These are phyloP conservation scores for Pichia sp. DNA, from an alignment of 1,139 yeast genomes.

Conservation along the genomic window DNA sequence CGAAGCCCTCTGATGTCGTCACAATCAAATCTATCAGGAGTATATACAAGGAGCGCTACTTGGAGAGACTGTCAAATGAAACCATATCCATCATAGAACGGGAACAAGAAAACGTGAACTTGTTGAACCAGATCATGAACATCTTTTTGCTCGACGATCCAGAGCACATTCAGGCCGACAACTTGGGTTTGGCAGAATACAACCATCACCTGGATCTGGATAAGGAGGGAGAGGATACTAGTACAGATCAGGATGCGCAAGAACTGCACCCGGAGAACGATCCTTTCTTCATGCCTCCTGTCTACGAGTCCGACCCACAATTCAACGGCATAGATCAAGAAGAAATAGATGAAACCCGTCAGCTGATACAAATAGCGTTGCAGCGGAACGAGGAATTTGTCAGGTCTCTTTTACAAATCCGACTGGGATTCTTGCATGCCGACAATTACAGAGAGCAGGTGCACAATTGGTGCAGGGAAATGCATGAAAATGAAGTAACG, in stretches of 20 bases:
- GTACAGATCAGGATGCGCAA: constrained; percentile 2
- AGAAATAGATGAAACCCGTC: constrained; percentile 60
- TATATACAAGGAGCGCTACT: constrained; percentile 52
- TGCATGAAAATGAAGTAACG: constrained; percentile 54
- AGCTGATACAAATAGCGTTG: constrained; percentile 62
- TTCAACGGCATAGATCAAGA: constrained; percentile 44
- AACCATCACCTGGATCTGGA: constrained; percentile 51
- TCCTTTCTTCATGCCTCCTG: constrained; percentile 64
- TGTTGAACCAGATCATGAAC: constrained; percentile 66
- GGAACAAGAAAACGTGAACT: constrained; percentile 72
- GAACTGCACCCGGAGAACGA: constrained; percentile 33
- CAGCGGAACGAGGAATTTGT: constrained; percentile 91
- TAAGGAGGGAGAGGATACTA: constrained; percentile 14
- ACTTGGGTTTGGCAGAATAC: constrained; percentile 61
- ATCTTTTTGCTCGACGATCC: constrained; percentile 87
- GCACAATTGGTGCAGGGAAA: constrained; percentile 79
- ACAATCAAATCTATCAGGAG: constrained; percentile 64
- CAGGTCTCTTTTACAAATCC: constrained; percentile 63
- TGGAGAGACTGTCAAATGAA: constrained; percentile 58
- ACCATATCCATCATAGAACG: constrained; percentile 72
- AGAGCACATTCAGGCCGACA: constrained; percentile 55
- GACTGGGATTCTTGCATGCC: constrained; percentile 74
- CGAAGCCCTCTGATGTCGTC: constrained; percentile 75
- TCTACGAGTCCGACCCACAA: constrained; percentile 34
- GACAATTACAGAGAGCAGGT: constrained; percentile 68